Evolutionary conservation across 495 filamentous ascomycete species (phyloP).

Genomic region (Apodospora peruviana): DNA sequence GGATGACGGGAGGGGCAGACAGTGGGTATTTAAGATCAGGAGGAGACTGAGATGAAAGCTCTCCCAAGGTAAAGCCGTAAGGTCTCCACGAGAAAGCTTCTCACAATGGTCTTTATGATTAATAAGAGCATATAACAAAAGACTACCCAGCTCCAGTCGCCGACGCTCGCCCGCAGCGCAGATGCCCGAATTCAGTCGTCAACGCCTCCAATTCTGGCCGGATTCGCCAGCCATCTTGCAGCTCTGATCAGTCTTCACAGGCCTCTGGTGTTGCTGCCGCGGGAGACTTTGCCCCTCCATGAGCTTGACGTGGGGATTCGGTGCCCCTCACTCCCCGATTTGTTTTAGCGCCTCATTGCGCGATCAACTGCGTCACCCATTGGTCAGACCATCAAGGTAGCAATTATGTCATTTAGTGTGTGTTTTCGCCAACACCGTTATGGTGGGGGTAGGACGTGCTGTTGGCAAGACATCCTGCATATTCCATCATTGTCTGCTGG

Average conservation of each 20-base stretch:
- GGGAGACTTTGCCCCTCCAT: conserved; percentile 26
- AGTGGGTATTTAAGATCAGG: conserved; percentile 13
- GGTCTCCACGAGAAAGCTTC: conserved; percentile 3
- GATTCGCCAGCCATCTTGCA: neutral
- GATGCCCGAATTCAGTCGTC: conserved; percentile 4
- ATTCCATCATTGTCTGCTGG: too few species aligned
- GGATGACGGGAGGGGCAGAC: conserved; percentile 7
- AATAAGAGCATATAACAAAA: conserved; percentile 6
- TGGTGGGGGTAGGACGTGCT: conserved; percentile 6
- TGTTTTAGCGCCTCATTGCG: conserved; percentile 30
- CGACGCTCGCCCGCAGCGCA: neutral
- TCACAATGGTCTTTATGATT: conserved; percentile 1
- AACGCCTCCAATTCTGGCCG: conserved; percentile 3
- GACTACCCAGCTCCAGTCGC: neutral
- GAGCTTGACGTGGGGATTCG: conserved; percentile 23
- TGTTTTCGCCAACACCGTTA: conserved; percentile 19
- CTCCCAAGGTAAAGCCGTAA: neutral
- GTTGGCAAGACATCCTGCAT: neutral
- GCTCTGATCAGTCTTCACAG: too few species aligned
- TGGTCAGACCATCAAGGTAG: conserved; percentile 10
- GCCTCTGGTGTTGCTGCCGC: too few species aligned
- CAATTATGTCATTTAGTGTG: conserved; percentile 29
- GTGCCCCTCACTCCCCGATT: conserved; percentile 25
- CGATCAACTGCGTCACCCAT: conserved; percentile 22
- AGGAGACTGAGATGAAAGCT: too few species aligned